Evolutionary conservation across 257 asterid genomes (phyloP), one percentile per base, ranked within the genome.

Genomic region (Henckelia pumila): DNA sequence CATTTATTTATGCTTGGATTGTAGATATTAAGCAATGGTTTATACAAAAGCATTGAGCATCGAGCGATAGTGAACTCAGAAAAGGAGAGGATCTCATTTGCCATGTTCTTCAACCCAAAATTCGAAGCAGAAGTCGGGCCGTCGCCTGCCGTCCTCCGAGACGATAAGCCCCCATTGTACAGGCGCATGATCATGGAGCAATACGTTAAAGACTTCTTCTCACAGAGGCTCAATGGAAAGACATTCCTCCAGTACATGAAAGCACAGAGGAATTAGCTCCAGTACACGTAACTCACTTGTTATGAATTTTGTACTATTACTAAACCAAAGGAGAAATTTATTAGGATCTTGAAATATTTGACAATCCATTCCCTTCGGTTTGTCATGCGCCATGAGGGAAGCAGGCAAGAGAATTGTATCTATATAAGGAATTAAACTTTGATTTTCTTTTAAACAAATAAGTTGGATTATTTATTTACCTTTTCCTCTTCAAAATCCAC

Each of bases 31-130:
- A 89, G 95, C 81, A 89, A 89, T 66, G 96, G 95, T 1, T 25
- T 80, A 55, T 89, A 81, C 67, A 83, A 77, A 73, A 89, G 95
- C 79, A 67, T 81, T 20, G 96, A 84, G 85, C 96, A 88, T 21
- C 73, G 86, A 29, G 93, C 80, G 8, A 59, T 78, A 1, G 89
- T 88, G 64, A 86, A 86, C 60, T 59, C 85, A 3, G 81, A 64
- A 61, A 79, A 81, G 75, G 93, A 84, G 61, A 84, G 91, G 73
- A 84, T 81, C 16, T 76, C 84, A 2, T 7, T 88, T 0, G 94
- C 83, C 8, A 79, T 86, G 87, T 89, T 86, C 70, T 86, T 81
- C 77, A 81, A 76, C 81, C 88, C 95, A 11, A 85, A 77, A 9
- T 66, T 83, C 21, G 82, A 85, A 62, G 83, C 82, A 17, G 37